Evolutionary conservation across 345 rosid species (phyloP), one percentile per base, ranked within the genome.

Genomic region (Trapa bicornis): DNA sequence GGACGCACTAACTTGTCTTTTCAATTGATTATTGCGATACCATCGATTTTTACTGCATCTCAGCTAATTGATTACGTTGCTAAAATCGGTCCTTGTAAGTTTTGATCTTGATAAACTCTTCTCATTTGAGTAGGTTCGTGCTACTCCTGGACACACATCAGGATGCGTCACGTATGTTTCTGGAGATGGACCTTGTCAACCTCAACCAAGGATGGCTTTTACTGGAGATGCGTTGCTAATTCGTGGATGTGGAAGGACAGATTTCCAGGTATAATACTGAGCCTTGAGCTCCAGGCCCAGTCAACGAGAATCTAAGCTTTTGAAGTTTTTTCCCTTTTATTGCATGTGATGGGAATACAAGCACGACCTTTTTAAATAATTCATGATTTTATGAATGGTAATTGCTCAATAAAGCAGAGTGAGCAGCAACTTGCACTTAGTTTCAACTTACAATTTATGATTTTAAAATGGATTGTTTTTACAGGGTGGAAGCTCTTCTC

Each of bases 161-260:
- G 99, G 99, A 56, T 94, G 99, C 77, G 78, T 94, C 73, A 91
- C 99, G 38, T 91, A 91, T 83, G 91, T 91, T 70, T 87, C 97
- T 0, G 99, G 93, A 68, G 93, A 85, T 65, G 97, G 82, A 22
- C 79, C 81, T 11, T 80, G 76, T 76, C 97, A 94, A 72, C 96
- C 99, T 39, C 81, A 80, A 57, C 97, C 97, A 67, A 80, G 87
- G 79, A 87, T 89, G 96, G 97, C 90, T 9, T 94, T 94, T 83
- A 94, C 99, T 0, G 97, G 96, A 10, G 99, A 94, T 80, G 86
- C 96, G 8, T 58, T 91, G 58, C 72, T 94, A 72, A 84, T 94
- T 71, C 92, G 97, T 33, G 99, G 99, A 48, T 94, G 99, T 72
- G 99, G 99, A 32, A 89, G 99, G 75, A 91, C 99, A 3, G 97